Evolutionary conservation across 2,329 filamentous ascomycete species (phyloP).

Genomic region (Neurospora crassa): DNA sequence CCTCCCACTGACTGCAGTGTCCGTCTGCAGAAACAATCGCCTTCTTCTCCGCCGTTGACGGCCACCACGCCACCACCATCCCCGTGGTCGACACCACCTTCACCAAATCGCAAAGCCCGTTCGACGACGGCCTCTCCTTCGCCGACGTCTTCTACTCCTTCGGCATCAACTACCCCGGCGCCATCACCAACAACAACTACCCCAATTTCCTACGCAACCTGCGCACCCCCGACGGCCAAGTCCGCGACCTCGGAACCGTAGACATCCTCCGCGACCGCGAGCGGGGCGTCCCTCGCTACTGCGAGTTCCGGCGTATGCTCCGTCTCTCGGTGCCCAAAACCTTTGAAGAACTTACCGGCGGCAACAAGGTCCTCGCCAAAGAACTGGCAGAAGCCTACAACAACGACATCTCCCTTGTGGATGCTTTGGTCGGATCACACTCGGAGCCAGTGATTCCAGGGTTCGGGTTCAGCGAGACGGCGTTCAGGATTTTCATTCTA

Average conservation of each 20-base stretch:
- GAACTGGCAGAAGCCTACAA: slow-evolving; percentile 29
- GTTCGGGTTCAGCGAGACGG: slow-evolving; percentile 38
- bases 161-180: slow-evolving; percentile 37
- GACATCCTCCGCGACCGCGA: slow-evolving; percentile 38
- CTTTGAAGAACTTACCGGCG: slow-evolving; percentile 31
- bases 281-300: slow-evolving; percentile 35
- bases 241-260: slow-evolving; percentile 33
- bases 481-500: slow-evolving; percentile 35
- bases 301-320: slow-evolving; percentile 33
- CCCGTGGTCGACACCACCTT: slow-evolving; percentile 5
- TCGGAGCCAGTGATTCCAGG: slow-evolving; percentile 33
- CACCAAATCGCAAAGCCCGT: slow-evolving; percentile 3
- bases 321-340: slow-evolving; percentile 26
- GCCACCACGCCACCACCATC: slow-evolving; percentile 5
- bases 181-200: slow-evolving; percentile 29
- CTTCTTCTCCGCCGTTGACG: slow-evolving; percentile 6
- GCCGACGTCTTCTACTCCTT: slow-evolving; percentile 34
- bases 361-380: slow-evolving; percentile 25
- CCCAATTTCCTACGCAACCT: slow-evolving; percentile 32
- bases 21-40: slow-evolving; percentile 4
- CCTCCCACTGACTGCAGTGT: neutral
- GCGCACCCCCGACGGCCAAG: slow-evolving; percentile 29
- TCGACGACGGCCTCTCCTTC: slow-evolving; percentile 15
- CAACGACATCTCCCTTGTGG: slow-evolving; percentile 31
- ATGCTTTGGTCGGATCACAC: slow-evolving; percentile 31